Percentiles rank a stretch among this genome's conserved stretches.
phyloP scores from a whole-genome alignment of 2,329 filamentous ascomycete genomes.

The Fusarium vanettenii region DNA sequence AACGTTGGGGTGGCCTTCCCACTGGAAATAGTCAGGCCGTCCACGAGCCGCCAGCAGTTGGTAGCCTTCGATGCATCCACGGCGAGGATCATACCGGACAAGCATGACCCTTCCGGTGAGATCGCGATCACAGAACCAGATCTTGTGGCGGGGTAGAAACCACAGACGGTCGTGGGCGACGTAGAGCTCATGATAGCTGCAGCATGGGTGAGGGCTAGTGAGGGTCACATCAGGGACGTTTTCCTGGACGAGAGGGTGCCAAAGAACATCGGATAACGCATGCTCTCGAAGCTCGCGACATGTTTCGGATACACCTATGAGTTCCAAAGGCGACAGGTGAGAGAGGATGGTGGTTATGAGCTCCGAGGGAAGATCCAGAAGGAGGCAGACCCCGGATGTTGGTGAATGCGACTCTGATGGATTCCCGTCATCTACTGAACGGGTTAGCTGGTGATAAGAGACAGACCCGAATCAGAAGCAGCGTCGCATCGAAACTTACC shows the following conservation, averaged over 20 bases:
- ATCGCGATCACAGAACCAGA: conserved; percentile 86
- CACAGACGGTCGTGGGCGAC: conserved; percentile 81
- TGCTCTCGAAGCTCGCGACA: conserved; percentile 71
- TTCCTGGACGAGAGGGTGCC: conserved; percentile 76
- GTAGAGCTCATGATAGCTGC: conserved; percentile 78
- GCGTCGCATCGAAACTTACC: background rate
- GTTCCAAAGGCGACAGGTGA: conserved; percentile 72
- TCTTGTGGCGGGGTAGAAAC: conserved; percentile 82
- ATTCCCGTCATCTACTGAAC: background rate
- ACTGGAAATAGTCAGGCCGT: conserved; percentile 66
- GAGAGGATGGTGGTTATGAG: conserved; percentile 78
- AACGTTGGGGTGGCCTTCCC: conserved; percentile 73
- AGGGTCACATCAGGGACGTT: conserved; percentile 71
- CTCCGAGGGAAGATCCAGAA: conserved; percentile 77
- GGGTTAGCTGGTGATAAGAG: background rate
- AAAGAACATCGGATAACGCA: conserved; percentile 75
- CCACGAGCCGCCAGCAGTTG: conserved; percentile 75
- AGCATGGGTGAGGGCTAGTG: conserved; percentile 66
- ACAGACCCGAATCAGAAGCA: background rate
- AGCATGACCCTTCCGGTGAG: conserved; percentile 81
- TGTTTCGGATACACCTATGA: conserved; percentile 69
- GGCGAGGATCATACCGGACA: conserved; percentile 78
- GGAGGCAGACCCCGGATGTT: conserved; percentile 18
- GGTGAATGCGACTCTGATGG: background rate
- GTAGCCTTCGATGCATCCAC: conserved; percentile 84